phyloP scores from a whole-genome alignment of 768 basidiomycete genomes.

The Holtermannia corniformis region DNA sequence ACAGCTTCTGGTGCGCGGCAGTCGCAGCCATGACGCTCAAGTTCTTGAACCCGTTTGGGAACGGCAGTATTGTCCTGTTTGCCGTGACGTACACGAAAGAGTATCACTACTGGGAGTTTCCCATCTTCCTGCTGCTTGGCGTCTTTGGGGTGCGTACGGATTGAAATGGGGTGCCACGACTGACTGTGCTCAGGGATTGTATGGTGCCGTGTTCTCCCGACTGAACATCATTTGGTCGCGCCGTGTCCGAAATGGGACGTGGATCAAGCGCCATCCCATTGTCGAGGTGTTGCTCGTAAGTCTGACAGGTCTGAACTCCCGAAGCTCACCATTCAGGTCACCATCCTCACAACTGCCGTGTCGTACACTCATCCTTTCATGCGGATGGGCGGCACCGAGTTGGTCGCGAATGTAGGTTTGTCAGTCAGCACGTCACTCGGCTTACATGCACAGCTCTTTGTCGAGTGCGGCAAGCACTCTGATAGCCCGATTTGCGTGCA shows the following conservation, averaged over 20 bases:
- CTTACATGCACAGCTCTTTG: slow-evolving; percentile 44
- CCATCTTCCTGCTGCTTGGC: slow-evolving; percentile 76
- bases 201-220: slow-evolving; percentile 71
- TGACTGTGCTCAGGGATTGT: slow-evolving; percentile 57
- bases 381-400: slow-evolving; percentile 89
- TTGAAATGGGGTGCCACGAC: too few relatives aligned
- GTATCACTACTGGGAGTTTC: slow-evolving; percentile 83
- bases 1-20: slow-evolving; percentile 77
- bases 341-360: slow-evolving; percentile 61
- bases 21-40: slow-evolving; percentile 77
- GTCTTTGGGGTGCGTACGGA: slow-evolving; percentile 63
- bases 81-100: slow-evolving; percentile 51
- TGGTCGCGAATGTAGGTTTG: slow-evolving; percentile 69
- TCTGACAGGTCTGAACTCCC: slow-evolving; percentile 8
- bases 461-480: slow-evolving; percentile 62
- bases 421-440: neutral
- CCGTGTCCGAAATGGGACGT: slow-evolving; percentile 68
- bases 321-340: slow-evolving; percentile 50
- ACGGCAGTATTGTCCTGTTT: slow-evolving; percentile 75
- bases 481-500: slow-evolving; percentile 63
- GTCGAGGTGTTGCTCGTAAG: slow-evolving; percentile 72
- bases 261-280: slow-evolving; percentile 69
- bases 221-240: slow-evolving; percentile 83
- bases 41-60: slow-evolving; percentile 81
- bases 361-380: slow-evolving; percentile 84